These are phyloP conservation scores for Pholiota microspora DNA, from an alignment of 768 basidiomycete species.

Conservation along the genomic window DNA sequence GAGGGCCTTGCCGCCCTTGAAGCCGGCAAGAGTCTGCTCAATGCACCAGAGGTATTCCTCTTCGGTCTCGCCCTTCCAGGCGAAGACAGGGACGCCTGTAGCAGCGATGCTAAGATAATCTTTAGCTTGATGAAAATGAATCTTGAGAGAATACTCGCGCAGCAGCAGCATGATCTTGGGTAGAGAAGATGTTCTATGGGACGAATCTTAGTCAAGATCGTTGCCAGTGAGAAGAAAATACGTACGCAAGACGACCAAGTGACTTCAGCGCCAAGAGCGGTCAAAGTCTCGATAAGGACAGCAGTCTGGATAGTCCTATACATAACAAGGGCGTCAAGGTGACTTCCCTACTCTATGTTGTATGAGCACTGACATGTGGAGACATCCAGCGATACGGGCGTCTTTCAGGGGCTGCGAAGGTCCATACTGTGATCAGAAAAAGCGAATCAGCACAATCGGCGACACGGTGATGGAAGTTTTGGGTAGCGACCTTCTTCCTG, in stretches of 20 bases:
- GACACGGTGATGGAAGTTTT: conserved; percentile 9
- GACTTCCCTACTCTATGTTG: neutral
- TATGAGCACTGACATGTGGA: conserved; percentile 76
- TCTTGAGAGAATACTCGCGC: conserved; percentile 56
- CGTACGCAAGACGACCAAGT: conserved; percentile 97
- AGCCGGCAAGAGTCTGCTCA: conserved; percentile 90
- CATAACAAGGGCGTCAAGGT: conserved; percentile 7
- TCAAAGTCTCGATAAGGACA: conserved; percentile 97
- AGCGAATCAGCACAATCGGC: conserved; percentile 21
- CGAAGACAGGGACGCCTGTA: conserved; percentile 97
- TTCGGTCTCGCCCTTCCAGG: conserved; percentile 99
- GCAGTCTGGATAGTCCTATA: conserved; percentile 97
- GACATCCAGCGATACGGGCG: conserved; percentile 95
- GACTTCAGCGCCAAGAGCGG: conserved; percentile 93
- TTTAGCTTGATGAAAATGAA: conserved; percentile 3
- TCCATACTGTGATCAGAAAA: conserved; percentile 56
- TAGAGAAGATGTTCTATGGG: conserved; percentile 94
- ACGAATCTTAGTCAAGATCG: conserved; percentile 2
- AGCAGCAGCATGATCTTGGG: conserved; percentile 98
- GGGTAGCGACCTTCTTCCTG: conserved; percentile 66
- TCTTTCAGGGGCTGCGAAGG: conserved; percentile 84
- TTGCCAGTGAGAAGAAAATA: conserved; percentile 13
- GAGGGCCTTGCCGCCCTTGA: conserved; percentile 76
- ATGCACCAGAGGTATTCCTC: conserved; percentile 99
- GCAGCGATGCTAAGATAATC: conserved; percentile 74